These are phyloP conservation scores for Heritiera fomes DNA, from an alignment of 345 rosid genomes.

Conservation along the genomic window DNA sequence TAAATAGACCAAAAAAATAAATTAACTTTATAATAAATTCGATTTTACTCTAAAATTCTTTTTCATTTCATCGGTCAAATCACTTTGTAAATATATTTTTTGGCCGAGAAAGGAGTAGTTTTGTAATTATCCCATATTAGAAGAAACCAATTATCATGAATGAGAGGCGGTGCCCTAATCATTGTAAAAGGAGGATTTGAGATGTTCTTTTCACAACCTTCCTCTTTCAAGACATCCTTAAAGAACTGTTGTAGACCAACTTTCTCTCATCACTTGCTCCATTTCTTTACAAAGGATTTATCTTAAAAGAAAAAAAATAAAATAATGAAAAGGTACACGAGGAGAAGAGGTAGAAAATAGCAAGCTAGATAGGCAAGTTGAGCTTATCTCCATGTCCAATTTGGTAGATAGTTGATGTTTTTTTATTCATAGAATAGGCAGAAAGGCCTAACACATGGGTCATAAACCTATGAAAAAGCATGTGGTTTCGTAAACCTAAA, in stretches of 20 bases:
- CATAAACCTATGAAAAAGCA: constrained; percentile 22
- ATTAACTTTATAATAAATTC: too few species aligned
- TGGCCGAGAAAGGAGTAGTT: not conserved
- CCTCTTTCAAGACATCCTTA: not conserved
- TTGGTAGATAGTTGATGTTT: not conserved
- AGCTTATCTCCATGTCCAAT: constrained; percentile 28
- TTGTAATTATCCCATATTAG: not conserved
- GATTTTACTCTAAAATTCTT: too few species aligned
- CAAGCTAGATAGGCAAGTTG: constrained; percentile 30
- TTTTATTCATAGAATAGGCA: constrained; percentile 11
- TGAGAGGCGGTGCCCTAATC: not conserved
- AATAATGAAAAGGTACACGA: constrained; percentile 26
- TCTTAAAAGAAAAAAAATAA: not conserved
- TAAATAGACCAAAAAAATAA: too few species aligned
- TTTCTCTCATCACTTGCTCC: constrained; percentile 19
- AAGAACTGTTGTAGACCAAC: not conserved
- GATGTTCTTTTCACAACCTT: constrained; percentile 22
- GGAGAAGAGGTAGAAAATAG: constrained; percentile 11
- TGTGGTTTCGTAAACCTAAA: constrained; percentile 39
- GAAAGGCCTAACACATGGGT: constrained; percentile 28
- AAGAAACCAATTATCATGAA: not conserved
- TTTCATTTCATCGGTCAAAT: too few species aligned
- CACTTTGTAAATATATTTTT: too few species aligned
- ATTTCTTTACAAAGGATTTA: not conserved
- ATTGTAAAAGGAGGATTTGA: not conserved